Evolutionary conservation across 2,329 filamentous ascomycete genomes (phyloP), one percentile per base, ranked within the genome.

Genomic region (Pseudogymnoascus sp.): DNA sequence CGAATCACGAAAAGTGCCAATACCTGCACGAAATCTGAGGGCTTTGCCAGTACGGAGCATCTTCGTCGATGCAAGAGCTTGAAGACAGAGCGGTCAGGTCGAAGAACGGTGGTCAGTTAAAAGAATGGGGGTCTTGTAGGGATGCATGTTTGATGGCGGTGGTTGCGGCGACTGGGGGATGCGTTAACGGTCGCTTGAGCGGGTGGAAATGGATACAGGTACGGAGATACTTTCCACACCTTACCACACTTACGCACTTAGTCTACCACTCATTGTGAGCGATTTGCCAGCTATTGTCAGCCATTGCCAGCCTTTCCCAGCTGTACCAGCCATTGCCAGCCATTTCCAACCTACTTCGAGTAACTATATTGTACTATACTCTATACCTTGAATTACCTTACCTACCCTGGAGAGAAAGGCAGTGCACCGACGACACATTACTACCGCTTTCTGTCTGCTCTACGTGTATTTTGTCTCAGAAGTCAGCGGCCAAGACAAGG

Each of bases 11-110:
- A 65, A 61, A 63, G 70, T 72, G 67, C 69, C 70, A 67, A 73
- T 73, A 65, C 71, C 71, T 71, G 69, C 69, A 70, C 71, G 70
- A 68, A 70, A 68, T 33, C 29, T 33, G 39, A 51, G 29, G 29
- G 36, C 39, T 42, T 33, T 51, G 36, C 59, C 59, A 42, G 29
- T 42, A 61, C 36, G 41, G 39, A 9, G 36, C 59, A 61, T 61
- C 59, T 61, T 59, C 17, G 48, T 55, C 48, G 48, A 35, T 17
- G 48, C 48, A 55, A 55, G 29, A 55, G 27, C 29, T 55, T 55
- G 48, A 17, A 55, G 48, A 21, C 48, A 21, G n/a, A 21, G 10
- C 48, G 15, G 48, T 21, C 31, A 55, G 29, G 48, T 55, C 17
- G 29, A 15, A 6, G 15, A 33, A 33, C 29, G 9, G 29, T 55